These are phyloP conservation scores for Debaryomyces robertsiae DNA, from an alignment of 1,139 yeast species.

Conservation along the genomic window DNA sequence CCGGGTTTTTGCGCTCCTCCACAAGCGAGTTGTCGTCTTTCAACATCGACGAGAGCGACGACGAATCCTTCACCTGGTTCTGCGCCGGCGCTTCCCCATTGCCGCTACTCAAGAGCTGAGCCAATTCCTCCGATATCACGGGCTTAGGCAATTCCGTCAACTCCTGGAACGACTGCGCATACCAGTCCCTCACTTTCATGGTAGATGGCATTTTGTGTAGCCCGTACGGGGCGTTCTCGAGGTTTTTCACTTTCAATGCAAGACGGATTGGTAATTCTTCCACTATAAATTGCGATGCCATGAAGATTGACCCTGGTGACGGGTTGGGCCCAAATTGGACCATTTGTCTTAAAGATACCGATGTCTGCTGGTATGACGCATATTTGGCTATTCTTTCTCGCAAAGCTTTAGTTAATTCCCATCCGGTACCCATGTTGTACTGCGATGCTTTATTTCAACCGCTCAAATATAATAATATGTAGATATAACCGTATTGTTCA, in stretches of 20 bases:
- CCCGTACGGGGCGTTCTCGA: slow-evolving; percentile 79
- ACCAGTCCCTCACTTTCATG: slow-evolving; percentile 80
- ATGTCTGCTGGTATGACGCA: slow-evolving; percentile 80
- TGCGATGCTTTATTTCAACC: no score
- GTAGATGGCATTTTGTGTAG: slow-evolving; percentile 75
- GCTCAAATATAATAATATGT: background rate
- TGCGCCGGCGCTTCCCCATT: background rate
- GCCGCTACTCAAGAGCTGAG: slow-evolving; percentile 31
- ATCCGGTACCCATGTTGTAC: slow-evolving; percentile 48
- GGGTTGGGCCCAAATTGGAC: slow-evolving; percentile 88
- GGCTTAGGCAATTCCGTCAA: slow-evolving; percentile 62
- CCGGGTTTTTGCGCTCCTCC: slow-evolving; percentile 31
- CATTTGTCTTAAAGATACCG: slow-evolving; percentile 84
- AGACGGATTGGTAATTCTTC: slow-evolving; percentile 86
- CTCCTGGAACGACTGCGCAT: slow-evolving; percentile 88
- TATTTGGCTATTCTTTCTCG: slow-evolving; percentile 50
- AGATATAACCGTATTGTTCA: background rate
- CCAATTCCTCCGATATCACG: slow-evolving; percentile 39
- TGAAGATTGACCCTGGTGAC: slow-evolving; percentile 73
- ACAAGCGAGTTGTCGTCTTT: slow-evolving; percentile 11
- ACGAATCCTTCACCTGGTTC: slow-evolving; percentile 1
- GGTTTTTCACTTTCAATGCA: slow-evolving; percentile 83
- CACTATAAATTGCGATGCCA: slow-evolving; percentile 83
- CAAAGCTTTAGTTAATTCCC: slow-evolving; percentile 46
- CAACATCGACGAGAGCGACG: slow-evolving; percentile 7